Evolutionary conservation across 805 yeast species (phyloP).

Genomic region (Metschnikowia gelsemii): DNA sequence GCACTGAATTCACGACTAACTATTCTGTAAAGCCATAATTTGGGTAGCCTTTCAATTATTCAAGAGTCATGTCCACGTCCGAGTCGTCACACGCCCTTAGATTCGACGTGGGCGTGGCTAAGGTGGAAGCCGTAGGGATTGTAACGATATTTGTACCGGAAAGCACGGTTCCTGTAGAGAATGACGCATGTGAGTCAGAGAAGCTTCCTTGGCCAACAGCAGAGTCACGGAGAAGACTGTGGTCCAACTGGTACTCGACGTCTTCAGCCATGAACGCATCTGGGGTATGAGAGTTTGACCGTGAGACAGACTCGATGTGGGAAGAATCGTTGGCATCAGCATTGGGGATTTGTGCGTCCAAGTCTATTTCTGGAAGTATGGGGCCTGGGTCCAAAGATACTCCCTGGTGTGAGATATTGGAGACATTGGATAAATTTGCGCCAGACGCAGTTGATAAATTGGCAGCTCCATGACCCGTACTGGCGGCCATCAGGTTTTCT

Average conservation of each 20-base stretch:
- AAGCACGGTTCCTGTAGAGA: slow-evolving; percentile 8
- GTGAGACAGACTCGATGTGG: slow-evolving; percentile 11
- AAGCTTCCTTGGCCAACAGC: slow-evolving; percentile 10
- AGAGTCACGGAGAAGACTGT: slow-evolving; percentile 20
- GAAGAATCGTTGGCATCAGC: slow-evolving; percentile 22
- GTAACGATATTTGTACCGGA: slow-evolving; percentile 6
- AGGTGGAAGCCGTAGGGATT: slow-evolving; percentile 16
- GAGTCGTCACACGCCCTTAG: slow-evolving; percentile 29
- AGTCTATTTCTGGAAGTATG: slow-evolving; percentile 15
- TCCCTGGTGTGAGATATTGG: too few relatives aligned
- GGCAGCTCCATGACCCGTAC: slow-evolving; percentile 5
- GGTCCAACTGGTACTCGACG: slow-evolving; percentile 46
- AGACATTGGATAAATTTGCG: background rate
- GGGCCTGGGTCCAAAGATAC: background rate
- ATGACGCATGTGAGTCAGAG: slow-evolving; percentile 11
- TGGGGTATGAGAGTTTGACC: slow-evolving; percentile 33
- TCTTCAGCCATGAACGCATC: slow-evolving; percentile 50
- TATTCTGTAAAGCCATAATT: too few relatives aligned
- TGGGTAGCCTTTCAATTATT: too few relatives aligned
- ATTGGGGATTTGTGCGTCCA: slow-evolving; percentile 19
- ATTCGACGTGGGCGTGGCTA: slow-evolving; percentile 17
- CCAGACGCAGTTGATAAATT: background rate
- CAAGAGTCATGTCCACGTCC: slow-evolving; percentile 47
- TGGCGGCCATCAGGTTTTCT: slow-evolving; percentile 17
- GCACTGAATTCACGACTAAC: too few relatives aligned